Evolutionary conservation across 192 early-diverging fungal genomes (phyloP), one percentile per base, ranked within the genome.

Genomic region (Coemansia brasiliensis): DNA sequence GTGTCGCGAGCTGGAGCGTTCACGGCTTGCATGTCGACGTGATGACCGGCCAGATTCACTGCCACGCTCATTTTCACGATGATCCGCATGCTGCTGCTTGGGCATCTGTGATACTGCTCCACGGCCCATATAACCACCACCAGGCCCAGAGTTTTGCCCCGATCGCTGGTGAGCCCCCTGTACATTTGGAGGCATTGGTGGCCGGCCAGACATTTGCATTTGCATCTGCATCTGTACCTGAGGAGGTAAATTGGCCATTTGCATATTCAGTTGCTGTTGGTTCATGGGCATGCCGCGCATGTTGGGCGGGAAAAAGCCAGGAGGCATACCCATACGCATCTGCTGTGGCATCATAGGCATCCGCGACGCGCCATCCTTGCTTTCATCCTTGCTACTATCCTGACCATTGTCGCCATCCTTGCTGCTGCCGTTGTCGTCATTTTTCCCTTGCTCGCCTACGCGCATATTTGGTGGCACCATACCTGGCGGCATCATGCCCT

Each of bases 251-350:
- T 51, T 51, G 27, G 49, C 49, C 66, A 75, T 75, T 10, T 74
- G 72, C 61, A 74, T 66, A 27, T 26, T 26, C 65, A 74, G 61
- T 16, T 69, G 59, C 61, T 63, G 67, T 26, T 58, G 55, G 39
- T 48, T 58, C 72, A 67, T 59, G 1, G 61, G 69, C 65, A 79
- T 79, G 26, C 67, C 70, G 54, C 61, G 77, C 44, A 59, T 65
- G 0, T 67, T 67, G 4, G 59, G 74, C 16, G 70, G 62, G 16
- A 66, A 66, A 43, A 62, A 74, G 1, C 71, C 71, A 4, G 53
- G 66, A 10, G 43, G 59, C 77, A 74, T 66, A 27, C 61, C 60
- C 71, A 74, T 70, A 3, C 60, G 63, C 68, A 67, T 70, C 32
- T 63, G 70, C 59, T 57, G 56, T 56, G 58, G 71, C 27, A 59